Percentiles rank a stretch among this genome's conserved stretches.
Conservation (phyloP, 148 eudicot genomes). For the Rheum nobile region DNA sequence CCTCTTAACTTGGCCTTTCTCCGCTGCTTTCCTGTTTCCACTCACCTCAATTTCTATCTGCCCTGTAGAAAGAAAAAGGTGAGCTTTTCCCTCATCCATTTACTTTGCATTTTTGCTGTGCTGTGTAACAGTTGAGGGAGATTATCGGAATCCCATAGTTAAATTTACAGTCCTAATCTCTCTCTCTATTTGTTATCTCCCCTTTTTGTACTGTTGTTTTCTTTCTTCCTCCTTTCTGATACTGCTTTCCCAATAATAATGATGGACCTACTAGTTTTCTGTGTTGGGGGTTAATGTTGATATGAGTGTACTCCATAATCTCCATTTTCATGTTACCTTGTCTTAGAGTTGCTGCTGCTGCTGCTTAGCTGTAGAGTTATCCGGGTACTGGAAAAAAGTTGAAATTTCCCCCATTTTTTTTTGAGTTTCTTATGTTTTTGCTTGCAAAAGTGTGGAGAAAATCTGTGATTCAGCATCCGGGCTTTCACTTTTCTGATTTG, state of each 20-base stretch:
- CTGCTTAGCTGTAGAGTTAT: not conserved
- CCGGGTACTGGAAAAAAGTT: not conserved
- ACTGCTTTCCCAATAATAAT: not conserved
- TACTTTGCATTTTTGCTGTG: not conserved
- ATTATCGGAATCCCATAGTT: not conserved
- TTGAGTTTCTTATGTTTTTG: not conserved
- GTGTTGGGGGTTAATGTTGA: not conserved
- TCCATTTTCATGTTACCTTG: conserved; percentile 4
- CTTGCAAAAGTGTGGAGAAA: not conserved
- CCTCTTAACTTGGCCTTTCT: not conserved
- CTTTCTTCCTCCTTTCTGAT: not conserved
- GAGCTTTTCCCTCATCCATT: not conserved
- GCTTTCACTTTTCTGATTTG: not conserved
- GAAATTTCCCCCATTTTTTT: not conserved
- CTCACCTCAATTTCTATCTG: conserved; percentile 1
- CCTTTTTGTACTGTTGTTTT: not conserved
- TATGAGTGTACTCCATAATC: conserved; percentile 1
- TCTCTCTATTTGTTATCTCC: not conserved
- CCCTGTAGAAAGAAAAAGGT: not conserved
- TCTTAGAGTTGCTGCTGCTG: not conserved
- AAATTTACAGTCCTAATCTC: not conserved
- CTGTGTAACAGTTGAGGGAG: not conserved
- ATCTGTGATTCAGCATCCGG: not conserved
- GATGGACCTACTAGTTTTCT: conserved; percentile 8
- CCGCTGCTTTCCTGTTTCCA: not conserved